Conservation (phyloP, 1,284 basidiomycete species). For the Moniliella sp. region DNA sequence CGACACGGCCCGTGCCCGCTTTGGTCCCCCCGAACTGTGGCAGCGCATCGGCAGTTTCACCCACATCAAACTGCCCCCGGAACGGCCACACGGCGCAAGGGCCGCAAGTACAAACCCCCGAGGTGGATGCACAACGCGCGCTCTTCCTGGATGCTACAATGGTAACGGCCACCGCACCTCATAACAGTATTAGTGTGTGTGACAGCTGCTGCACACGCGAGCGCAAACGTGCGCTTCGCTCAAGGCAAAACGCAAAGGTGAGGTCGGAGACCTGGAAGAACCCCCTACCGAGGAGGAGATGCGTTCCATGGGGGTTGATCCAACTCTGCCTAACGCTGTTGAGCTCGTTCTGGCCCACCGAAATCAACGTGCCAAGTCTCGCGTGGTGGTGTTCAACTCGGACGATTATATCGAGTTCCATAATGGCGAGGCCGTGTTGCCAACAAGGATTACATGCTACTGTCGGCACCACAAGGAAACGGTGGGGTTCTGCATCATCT, state of each 20-base stretch:
- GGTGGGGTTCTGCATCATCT: constrained; percentile 73
- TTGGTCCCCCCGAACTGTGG: too few relatives aligned
- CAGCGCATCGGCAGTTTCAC: constrained; percentile 28
- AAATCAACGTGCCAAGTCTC: constrained; percentile 28
- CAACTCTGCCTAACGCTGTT: constrained; percentile 12
- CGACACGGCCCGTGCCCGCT: too few relatives aligned
- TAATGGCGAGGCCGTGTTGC: constrained; percentile 67
- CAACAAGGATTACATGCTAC: constrained; percentile 90
- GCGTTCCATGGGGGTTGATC: constrained; percentile 19
- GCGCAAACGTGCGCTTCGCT: constrained; percentile 25
- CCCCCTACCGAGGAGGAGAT: constrained; percentile 22
- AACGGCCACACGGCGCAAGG: constrained; percentile 39
- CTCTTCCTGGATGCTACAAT: constrained; percentile 29
- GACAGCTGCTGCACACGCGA: constrained; percentile 46
- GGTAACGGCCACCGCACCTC: constrained; percentile 45
- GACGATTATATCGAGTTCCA: constrained; percentile 73
- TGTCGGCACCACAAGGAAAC: constrained; percentile 97
- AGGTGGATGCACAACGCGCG: constrained; percentile 25
- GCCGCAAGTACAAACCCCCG: constrained; percentile 45
- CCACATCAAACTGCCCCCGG: constrained; percentile 31
- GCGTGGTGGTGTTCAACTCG: constrained; percentile 54
- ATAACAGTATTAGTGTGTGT: constrained; percentile 53
- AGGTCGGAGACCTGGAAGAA: too few relatives aligned
- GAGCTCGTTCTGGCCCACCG: constrained; percentile 9
- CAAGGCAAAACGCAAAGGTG: constrained; percentile 7